Conservation (phyloP, 352 stramenopile species). For the Blastocystis sp. region DNA sequence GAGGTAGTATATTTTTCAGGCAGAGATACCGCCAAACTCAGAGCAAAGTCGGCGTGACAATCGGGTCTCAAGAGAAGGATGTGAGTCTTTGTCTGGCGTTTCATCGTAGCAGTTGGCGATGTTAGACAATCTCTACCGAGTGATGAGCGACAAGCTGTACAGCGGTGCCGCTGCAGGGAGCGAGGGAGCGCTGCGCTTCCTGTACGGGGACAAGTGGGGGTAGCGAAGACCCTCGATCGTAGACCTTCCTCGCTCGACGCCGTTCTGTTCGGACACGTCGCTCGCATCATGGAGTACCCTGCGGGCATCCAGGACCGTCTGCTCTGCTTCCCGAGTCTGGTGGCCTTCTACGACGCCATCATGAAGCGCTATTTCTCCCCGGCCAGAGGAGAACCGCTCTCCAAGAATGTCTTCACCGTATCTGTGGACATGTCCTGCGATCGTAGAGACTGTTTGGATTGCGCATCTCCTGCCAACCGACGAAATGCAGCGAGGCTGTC, state of each 20-base stretch:
- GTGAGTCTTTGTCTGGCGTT: background rate
- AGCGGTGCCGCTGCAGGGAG: background rate
- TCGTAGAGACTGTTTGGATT: background rate
- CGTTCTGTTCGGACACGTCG: slow-evolving; percentile 27
- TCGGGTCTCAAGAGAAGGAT: background rate
- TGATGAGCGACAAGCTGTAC: slow-evolving; percentile 38
- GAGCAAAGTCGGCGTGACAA: background rate
- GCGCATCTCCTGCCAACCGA: background rate
- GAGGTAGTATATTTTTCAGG: background rate
- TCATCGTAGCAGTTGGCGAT: background rate
- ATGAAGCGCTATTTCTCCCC: slow-evolving; percentile 54
- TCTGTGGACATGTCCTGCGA: background rate
- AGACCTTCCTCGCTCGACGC: slow-evolving; percentile 9
- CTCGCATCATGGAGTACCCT: background rate
- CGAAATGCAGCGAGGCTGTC: background rate
- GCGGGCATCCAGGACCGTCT: background rate
- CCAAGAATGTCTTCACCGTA: slow-evolving; percentile 17
- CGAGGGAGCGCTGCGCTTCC: background rate
- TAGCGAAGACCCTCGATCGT: background rate
- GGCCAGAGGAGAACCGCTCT: background rate
- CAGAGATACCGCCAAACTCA: background rate
- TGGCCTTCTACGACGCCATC: slow-evolving; percentile 16
- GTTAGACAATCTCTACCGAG: slow-evolving; percentile 14
- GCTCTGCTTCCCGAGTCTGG: background rate
- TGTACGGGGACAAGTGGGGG: background rate